phyloP scores from a whole-genome alignment of 2,329 filamentous ascomycete species.

The Colletotrichum chrysophilum region DNA sequence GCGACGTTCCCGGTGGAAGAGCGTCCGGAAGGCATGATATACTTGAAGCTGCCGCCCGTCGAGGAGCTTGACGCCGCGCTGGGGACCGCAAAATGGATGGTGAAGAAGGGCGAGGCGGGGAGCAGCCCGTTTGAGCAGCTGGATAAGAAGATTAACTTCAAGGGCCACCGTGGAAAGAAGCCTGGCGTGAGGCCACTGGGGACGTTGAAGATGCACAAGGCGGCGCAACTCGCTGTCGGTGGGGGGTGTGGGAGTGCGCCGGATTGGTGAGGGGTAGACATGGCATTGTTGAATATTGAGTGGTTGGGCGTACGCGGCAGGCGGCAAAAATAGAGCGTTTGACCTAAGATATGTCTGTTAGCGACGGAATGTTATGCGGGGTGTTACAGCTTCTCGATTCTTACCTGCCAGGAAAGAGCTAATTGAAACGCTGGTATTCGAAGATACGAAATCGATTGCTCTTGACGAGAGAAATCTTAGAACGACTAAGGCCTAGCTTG shows the following conservation, averaged over 20 bases:
- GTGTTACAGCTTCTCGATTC: neutral
- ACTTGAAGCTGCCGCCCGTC: constrained; percentile 79
- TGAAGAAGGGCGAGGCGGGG: constrained; percentile 71
- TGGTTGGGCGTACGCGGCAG: neutral
- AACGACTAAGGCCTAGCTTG: too few species aligned
- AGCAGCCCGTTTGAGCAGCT: constrained; percentile 46
- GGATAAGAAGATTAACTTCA: constrained; percentile 50
- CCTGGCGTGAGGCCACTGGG: constrained; percentile 40
- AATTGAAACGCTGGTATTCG: too few species aligned
- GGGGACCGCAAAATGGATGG: constrained; percentile 79
- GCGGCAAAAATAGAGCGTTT: neutral
- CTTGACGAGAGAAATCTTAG: too few species aligned
- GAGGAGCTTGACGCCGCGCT: constrained; percentile 81
- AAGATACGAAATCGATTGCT: too few species aligned
- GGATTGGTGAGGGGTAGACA: neutral
- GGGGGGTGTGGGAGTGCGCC: constrained; percentile 46
- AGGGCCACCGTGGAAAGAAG: constrained; percentile 48
- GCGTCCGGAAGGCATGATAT: constrained; percentile 75
- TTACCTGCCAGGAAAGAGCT: too few species aligned
- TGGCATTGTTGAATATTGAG: neutral
- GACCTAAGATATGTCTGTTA: neutral
- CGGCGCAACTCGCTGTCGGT: constrained; percentile 40
- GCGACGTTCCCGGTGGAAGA: constrained; percentile 82
- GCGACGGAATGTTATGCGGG: accelerated
- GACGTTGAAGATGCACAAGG: constrained; percentile 39